These are phyloP conservation scores for Penicillium angulare DNA, from an alignment of 495 filamentous ascomycete genomes.

Conservation along the genomic window DNA sequence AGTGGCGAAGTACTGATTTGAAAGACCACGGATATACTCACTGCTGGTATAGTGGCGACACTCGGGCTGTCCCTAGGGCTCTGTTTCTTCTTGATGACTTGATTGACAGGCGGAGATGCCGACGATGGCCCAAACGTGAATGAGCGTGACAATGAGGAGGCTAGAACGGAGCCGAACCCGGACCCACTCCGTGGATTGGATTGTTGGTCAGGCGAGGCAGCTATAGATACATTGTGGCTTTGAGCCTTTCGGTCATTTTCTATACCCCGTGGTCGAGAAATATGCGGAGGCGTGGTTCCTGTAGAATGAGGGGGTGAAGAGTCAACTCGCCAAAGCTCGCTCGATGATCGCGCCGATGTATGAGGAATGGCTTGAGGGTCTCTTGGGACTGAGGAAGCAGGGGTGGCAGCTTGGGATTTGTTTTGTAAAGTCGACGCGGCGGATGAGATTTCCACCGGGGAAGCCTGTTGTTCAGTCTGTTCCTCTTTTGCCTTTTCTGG, in stretches of 20 bases:
- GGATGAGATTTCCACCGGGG: conserved; percentile 34
- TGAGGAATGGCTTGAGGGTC: conserved; percentile 57
- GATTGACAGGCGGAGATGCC: conserved; percentile 59
- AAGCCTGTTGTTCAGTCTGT: conserved; percentile 21
- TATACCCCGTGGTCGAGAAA: conserved; percentile 30
- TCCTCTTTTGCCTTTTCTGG: conserved; percentile 18
- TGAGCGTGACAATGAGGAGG: conserved; percentile 69
- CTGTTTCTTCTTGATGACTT: conserved; percentile 54
- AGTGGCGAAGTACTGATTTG: background rate
- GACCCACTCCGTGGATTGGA: conserved; percentile 40
- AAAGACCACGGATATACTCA: conserved; percentile 60
- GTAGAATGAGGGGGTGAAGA: conserved; percentile 53
- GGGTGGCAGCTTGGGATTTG: conserved; percentile 34
- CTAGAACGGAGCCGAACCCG: conserved; percentile 57
- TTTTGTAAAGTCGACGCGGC: conserved; percentile 21
- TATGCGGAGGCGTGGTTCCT: conserved; percentile 66
- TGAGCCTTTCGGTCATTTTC: conserved; percentile 33
- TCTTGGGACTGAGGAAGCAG: conserved; percentile 56
- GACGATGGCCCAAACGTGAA: conserved; percentile 65
- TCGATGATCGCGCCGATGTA: conserved; percentile 50
- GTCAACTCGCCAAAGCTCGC: conserved; percentile 41
- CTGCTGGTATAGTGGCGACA: conserved; percentile 54
- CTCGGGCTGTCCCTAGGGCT: conserved; percentile 67
- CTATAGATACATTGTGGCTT: conserved; percentile 62
- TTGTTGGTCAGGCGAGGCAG: conserved; percentile 66